Evolutionary conservation across 169 alveolate genomes (phyloP), one percentile per base, ranked within the genome.

Genomic region (Cryptosporidium parvum): DNA sequence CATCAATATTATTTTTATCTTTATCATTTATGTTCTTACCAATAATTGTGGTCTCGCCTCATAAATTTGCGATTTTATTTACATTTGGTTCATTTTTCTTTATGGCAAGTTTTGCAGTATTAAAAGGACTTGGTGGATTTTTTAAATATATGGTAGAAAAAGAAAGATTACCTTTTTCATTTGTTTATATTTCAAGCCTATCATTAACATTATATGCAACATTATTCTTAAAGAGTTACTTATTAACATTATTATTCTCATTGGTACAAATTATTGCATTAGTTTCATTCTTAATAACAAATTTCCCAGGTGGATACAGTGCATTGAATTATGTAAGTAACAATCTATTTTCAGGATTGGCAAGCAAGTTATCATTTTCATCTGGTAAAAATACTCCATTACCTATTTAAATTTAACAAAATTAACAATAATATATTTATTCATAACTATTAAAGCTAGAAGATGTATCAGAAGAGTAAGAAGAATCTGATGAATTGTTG

Each of bases 81-180:
- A 80, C 89, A 42, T 65, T 80, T 80, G 89, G 89, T 16, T 80
- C 89, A 42, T 62, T 80, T 26, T 80, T 80, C 23, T 80, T 80
- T 48, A 80, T 80, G 75, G 61, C 89, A 33, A 42, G 89, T 26
- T 80, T 80, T 80, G 89, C 67, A 14, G 31, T 80, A 9, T 44
- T 80, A 48, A 80, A 80, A 31, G 89, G 89, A 29, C 1, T 80
- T 26, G 7, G 31, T 65, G 89, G 89, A 6, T 80, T 80, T 16
- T n/a, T 62, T 10, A 80, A 80, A 9, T 80, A 80, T 59, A 42
- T 80, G 51, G 67, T 65, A 10, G 80, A 59, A 51, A 59, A 73
- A 16, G 89, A 80, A 80, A 92, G 94, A 86, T 71, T 92, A 18
- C 94, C 94, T 18, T 92, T 92, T 89, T 89, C 94, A 33, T 85